These are phyloP conservation scores for Blastobotrys muscicola DNA, from an alignment of 805 yeast genomes.

Conservation along the genomic window DNA sequence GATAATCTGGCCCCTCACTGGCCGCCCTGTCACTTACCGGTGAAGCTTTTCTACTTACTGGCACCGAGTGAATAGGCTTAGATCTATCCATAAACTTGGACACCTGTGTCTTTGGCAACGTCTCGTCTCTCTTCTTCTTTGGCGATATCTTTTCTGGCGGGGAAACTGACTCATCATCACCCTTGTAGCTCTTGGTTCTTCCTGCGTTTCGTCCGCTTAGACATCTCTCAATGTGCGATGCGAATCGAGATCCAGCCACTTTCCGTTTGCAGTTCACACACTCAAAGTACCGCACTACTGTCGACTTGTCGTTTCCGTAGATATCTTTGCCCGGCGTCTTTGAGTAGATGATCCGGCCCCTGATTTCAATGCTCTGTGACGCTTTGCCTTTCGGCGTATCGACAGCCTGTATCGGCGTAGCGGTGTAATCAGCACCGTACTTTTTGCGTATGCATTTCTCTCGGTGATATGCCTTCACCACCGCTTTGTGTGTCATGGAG, in stretches of 20 bases:
- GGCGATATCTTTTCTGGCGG: conserved; percentile 11
- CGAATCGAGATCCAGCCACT: conserved; percentile 86
- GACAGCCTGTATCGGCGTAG: conserved; percentile 9
- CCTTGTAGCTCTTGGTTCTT: conserved; percentile 4
- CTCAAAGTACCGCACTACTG: conserved; percentile 54
- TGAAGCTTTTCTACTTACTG: neutral
- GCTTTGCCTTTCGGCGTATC: conserved; percentile 5
- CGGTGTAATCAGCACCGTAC: conserved; percentile 25
- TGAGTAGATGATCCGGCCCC: conserved; percentile 16
- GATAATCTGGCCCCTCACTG: neutral
- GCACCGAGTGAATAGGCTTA: neutral
- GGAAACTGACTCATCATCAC: conserved; percentile 4
- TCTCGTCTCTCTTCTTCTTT: conserved; percentile 8
- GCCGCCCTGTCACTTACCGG: neutral
- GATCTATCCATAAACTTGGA: conserved; percentile 10
- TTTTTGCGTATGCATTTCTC: conserved; percentile 25
- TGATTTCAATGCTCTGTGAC: conserved; percentile 15
- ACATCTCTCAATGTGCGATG: conserved; percentile 88
- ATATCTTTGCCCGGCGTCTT: conserved; percentile 31
- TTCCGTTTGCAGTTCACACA: conserved; percentile 79
- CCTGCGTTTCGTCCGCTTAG: conserved; percentile 49
- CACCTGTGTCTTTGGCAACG: conserved; percentile 11
- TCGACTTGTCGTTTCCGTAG: conserved; percentile 32
- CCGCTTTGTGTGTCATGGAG: conserved; percentile 27
- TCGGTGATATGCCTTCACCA: conserved; percentile 25